Percentiles rank a stretch among this genome's conserved stretches.
Conservation (phyloP, 306 rosid genomes). For the Vachellia pachyceras region DNA sequence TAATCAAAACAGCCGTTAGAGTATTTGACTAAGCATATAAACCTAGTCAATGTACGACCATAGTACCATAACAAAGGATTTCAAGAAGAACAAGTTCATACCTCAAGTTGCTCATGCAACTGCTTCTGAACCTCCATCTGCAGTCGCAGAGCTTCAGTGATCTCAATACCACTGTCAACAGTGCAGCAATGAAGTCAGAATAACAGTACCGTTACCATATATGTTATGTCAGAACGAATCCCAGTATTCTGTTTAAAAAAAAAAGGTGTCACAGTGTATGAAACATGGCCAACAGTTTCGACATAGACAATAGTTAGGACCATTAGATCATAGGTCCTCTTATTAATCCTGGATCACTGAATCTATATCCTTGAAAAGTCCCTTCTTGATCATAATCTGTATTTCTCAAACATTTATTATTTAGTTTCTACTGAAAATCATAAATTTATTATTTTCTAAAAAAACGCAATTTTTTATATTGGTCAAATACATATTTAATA, state of each 20-base stretch:
- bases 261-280: background rate
- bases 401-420: no score
- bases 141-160: conserved; percentile 97
- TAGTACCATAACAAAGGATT: conserved; percentile 33
- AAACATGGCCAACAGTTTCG: conserved; percentile 24
- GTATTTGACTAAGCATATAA: background rate
- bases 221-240: conserved; percentile 21
- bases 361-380: conserved; percentile 20
- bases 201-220: conserved; percentile 20
- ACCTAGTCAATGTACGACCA: background rate
- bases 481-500: no score
- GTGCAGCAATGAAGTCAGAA: conserved; percentile 32
- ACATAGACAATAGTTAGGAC: background rate
- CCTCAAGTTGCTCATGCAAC: conserved; percentile 98
- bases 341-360: conserved; percentile 25
- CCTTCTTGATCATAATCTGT: conserved; percentile 1
- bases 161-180: conserved; percentile 79
- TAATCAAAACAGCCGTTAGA: background rate
- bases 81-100: conserved; percentile 40
- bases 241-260: no score
- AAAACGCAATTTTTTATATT: no score
- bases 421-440: no score
- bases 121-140: conserved; percentile 99
- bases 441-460: no score
- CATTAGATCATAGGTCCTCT: conserved; percentile 28